Evolutionary conservation across 1,284 basidiomycete genomes (phyloP), one percentile per base, ranked within the genome.

Genomic region (Ceratobasidium sp.): DNA sequence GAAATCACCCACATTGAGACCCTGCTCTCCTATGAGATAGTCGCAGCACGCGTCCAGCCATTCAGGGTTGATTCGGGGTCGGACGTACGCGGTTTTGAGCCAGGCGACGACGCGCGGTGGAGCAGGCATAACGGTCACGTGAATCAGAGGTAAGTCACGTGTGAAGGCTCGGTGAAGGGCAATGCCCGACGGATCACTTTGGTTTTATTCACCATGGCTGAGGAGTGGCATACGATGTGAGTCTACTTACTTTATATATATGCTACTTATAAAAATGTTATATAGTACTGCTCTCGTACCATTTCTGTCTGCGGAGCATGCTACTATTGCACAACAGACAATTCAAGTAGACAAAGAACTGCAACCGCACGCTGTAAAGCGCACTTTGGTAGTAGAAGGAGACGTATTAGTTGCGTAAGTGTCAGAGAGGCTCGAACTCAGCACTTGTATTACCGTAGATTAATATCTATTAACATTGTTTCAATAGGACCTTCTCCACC

Each of bases 341-440:
- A 91, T 97, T 77, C 89, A 93, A 74, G 95, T 96, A 38, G 94
- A 97, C 81, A 82, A 85, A 26, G 94, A 96, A 79, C 84, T 95
- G 49, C 93, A 96, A 77, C 88, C 89, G 1, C 86, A 90, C 47
- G 88, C 90, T 3, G 94, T 96, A 32, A 88, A 89, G 78, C 85
- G 93, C 71, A 84, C 81, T n/a, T 80, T 96, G 49, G 80, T 80
- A 3, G 87, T 93, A 0, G 88, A 93, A 52, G 89, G 85, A 35
- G 83, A 89, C 63, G 83, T 86, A 3, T 84, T 96, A 23, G 83
- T 92, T 41, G 92, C 89, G 94, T 95, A 80, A 54, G 81, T 78
- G 35, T 11, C 35, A 83, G 82, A 72, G 76, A 75, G 1, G 16
- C 21, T 59, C 49, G 28, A 23, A 28, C 4, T 38, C 16, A n/a